These are phyloP conservation scores for Penicillium sp. DNA, from an alignment of 2,329 filamentous ascomycete genomes.

Conservation along the genomic window DNA sequence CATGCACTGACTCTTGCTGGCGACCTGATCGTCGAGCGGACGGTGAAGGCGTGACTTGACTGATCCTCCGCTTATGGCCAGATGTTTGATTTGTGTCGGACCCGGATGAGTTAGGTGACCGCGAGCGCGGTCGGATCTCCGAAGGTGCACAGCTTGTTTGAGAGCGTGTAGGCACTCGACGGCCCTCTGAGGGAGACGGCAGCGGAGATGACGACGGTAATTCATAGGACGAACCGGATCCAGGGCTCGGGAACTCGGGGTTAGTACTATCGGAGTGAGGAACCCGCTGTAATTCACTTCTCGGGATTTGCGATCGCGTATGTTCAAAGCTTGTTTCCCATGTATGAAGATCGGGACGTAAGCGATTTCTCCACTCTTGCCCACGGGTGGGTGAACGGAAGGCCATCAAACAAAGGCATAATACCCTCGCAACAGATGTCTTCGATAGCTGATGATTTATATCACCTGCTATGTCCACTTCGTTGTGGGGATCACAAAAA, in stretches of 20 bases:
- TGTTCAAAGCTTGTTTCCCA: background rate
- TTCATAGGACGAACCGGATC: background rate
- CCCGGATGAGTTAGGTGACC: background rate
- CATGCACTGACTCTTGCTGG: background rate
- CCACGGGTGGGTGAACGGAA: background rate
- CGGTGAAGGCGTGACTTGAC: background rate
- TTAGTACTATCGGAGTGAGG: background rate
- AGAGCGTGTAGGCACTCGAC: background rate
- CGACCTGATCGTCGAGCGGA: background rate
- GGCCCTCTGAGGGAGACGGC: background rate
- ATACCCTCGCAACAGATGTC: background rate
- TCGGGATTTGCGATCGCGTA: background rate
- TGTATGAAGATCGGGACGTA: background rate
- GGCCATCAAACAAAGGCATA: background rate
- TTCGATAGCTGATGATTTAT: background rate
- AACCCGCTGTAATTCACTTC: background rate
- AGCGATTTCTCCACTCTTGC: background rate
- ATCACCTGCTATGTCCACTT: background rate
- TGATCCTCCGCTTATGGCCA: background rate
- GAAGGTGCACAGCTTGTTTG: background rate
- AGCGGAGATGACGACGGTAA: background rate
- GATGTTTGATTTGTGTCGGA: background rate
- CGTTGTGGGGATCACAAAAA: constrained; percentile 22
- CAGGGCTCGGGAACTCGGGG: background rate
- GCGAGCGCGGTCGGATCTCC: background rate